Evolutionary conservation across 73 alveolate species (phyloP).

Genomic region (Symbiodinium natans): DNA sequence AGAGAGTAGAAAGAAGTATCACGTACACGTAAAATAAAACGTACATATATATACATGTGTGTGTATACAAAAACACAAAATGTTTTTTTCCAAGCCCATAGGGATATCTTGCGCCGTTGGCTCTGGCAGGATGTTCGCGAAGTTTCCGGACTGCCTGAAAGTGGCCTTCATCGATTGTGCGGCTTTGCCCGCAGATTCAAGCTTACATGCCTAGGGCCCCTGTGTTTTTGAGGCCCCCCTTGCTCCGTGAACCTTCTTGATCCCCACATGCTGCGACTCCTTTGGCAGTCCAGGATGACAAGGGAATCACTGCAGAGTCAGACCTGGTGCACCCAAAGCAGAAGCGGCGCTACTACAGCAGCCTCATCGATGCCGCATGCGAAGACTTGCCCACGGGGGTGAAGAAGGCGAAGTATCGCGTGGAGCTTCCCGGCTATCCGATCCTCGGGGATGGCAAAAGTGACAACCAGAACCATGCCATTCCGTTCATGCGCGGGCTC

Average conservation of each 20-base stretch:
- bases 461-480: constrained; percentile 90
- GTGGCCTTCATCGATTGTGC: constrained; percentile 86
- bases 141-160: constrained; percentile 84
- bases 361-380: constrained; percentile 74
- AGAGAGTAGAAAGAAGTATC: too few species aligned
- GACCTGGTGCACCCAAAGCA: constrained; percentile 87
- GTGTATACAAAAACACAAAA: too few species aligned
- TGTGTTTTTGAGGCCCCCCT: too few species aligned
- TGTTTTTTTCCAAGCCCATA: too few species aligned
- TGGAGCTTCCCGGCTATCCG: constrained; percentile 88
- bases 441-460: constrained; percentile 87
- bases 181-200: neutral
- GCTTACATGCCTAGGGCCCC: too few species aligned
- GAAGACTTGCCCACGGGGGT: constrained; percentile 71
- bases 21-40: too few species aligned
- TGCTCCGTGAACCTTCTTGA: too few species aligned
- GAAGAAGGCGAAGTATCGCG: constrained; percentile 88
- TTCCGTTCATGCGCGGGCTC: constrained; percentile 89
- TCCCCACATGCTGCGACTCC: too few species aligned
- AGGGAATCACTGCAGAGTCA: constrained; percentile 89
- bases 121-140: constrained; percentile 69
- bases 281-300: constrained; percentile 71
- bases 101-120: neutral
- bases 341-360: constrained; percentile 91
- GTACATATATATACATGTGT: too few species aligned